Conservation (phyloP, 768 basidiomycete genomes). For the Lyophyllum shimeji region DNA sequence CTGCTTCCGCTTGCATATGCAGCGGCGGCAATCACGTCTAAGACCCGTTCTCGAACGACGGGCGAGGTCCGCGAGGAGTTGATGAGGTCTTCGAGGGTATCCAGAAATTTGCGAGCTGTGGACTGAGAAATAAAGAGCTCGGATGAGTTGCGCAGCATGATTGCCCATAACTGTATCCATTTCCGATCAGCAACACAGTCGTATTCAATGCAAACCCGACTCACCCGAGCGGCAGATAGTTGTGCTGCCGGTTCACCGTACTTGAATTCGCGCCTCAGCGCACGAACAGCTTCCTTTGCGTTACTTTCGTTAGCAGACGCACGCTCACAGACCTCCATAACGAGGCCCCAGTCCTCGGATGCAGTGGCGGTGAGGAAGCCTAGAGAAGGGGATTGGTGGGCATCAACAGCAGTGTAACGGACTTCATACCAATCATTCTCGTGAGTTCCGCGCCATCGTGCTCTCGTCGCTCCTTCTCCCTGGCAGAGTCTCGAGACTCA, state of each 20-base stretch:
- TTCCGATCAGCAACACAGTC: constrained; percentile 1
- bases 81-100: constrained; percentile 75
- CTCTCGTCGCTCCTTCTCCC: constrained; percentile 14
- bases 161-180: constrained; percentile 71
- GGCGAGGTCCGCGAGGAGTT: constrained; percentile 64
- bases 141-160: constrained; percentile 83
- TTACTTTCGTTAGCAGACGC: constrained; percentile 69
- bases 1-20: constrained; percentile 62
- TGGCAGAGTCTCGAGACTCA: constrained; percentile 6
- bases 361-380: constrained; percentile 76
- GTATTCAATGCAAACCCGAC: constrained; percentile 21
- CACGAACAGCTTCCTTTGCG: constrained; percentile 83
- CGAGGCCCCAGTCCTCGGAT: constrained; percentile 80
- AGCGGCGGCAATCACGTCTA: constrained; percentile 82
- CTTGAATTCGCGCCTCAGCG: constrained; percentile 86
- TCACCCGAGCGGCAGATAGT: constrained; percentile 71
- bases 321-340: constrained; percentile 84
- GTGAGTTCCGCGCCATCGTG: constrained; percentile 17
- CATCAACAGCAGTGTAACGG: constrained; percentile 14
- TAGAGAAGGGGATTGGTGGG: constrained; percentile 24
- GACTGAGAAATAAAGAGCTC: constrained; percentile 71
- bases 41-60: constrained; percentile 76
- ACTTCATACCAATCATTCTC: constrained; percentile 17
- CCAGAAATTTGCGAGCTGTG: constrained; percentile 73
- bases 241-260: constrained; percentile 77